Percentiles rank a stretch among this genome's conserved stretches.
Conservation (phyloP, 164 flowering plant genomes). For the Cinnamomum micranthum region DNA sequence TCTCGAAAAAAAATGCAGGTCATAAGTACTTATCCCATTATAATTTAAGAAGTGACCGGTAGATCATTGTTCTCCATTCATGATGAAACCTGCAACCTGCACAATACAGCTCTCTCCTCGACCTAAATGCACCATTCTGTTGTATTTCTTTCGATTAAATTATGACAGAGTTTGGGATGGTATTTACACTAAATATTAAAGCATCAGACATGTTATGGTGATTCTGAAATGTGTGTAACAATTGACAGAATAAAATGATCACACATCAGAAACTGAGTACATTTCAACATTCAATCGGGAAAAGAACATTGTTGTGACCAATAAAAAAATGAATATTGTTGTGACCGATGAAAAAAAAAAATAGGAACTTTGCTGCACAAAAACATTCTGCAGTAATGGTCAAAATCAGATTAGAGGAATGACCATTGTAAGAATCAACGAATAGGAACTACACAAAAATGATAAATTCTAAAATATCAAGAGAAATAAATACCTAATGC, state of each 20-base stretch:
- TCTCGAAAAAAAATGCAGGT: background rate
- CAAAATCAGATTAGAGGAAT: background rate
- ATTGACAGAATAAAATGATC: background rate
- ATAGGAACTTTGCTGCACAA: background rate
- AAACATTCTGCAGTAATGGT: background rate
- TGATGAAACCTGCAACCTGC: background rate
- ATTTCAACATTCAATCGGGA: no score
- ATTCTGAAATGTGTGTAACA: background rate
- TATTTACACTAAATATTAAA: no score
- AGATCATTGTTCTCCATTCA: background rate
- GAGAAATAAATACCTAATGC: background rate
- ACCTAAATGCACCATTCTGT: background rate
- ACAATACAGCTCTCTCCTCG: background rate
- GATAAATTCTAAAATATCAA: background rate
- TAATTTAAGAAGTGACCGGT: background rate
- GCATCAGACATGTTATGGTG: background rate
- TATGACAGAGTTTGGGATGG: background rate
- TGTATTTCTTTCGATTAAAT: background rate
- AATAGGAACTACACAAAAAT: background rate
- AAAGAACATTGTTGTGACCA: no score
- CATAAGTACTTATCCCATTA: background rate
- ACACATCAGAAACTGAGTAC: no score
- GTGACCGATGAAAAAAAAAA: no score
- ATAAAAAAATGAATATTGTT: no score
- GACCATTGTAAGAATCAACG: background rate